phyloP scores from a whole-genome alignment of 2,329 filamentous ascomycete species.

The Acephala macrosclerotiorum region DNA sequence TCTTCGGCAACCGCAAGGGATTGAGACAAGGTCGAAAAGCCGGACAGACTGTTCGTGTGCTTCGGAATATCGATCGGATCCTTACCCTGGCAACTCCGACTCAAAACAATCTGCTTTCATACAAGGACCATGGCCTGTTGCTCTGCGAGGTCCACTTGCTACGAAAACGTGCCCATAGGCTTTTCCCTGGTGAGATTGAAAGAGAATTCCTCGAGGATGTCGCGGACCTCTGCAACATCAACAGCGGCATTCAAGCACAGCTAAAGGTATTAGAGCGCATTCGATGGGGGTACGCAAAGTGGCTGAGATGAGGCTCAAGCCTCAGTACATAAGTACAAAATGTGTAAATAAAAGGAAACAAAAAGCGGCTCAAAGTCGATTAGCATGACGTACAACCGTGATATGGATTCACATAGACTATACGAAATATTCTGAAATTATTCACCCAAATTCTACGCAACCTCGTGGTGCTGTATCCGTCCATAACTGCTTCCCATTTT shows the following conservation, averaged over 20 bases:
- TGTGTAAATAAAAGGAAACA: slow-evolving; percentile 18
- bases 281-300: slow-evolving; percentile 88
- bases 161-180: slow-evolving; percentile 68
- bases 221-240: slow-evolving; percentile 82
- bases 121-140: slow-evolving; percentile 91
- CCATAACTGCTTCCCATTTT: slow-evolving; percentile 23
- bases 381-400: neutral
- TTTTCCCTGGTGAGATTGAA: slow-evolving; percentile 78
- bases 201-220: slow-evolving; percentile 90
- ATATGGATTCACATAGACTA: neutral
- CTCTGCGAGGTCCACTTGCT: slow-evolving; percentile 90
- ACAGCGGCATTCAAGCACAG: slow-evolving; percentile 79
- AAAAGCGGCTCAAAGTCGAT: neutral
- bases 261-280: slow-evolving; percentile 82
- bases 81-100: slow-evolving; percentile 73
- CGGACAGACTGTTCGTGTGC: slow-evolving; percentile 75
- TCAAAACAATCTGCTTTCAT: slow-evolving; percentile 78
- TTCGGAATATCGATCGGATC: slow-evolving; percentile 89
- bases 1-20: slow-evolving; percentile 76
- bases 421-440: neutral
- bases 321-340: slow-evolving; percentile 14
- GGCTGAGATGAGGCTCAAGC: slow-evolving; percentile 54
- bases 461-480: slow-evolving; percentile 3
- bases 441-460: neutral
- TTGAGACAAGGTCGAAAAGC: slow-evolving; percentile 69